These are phyloP conservation scores for Whalleya microplaca DNA, from an alignment of 2,329 filamentous ascomycete genomes.

Conservation along the genomic window DNA sequence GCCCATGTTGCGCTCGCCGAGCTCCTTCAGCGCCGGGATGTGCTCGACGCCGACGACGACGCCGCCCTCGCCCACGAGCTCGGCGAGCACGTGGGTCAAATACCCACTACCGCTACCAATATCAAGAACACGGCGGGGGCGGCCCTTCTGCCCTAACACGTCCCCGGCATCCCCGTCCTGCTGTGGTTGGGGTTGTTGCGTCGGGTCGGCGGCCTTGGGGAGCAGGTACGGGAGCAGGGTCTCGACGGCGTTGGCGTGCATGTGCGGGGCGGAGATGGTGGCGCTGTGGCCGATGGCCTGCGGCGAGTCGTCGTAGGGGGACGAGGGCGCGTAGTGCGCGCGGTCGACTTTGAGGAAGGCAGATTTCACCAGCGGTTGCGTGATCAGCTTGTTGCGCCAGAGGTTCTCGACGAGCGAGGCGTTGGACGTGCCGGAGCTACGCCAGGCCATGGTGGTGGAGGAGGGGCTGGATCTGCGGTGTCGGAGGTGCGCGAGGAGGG, in stretches of 20 bases:
- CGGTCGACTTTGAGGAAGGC: conserved; percentile 88
- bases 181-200: background rate
- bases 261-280: conserved; percentile 64
- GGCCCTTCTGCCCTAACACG: conserved; percentile 22
- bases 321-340: conserved; percentile 74
- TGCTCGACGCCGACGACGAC: conserved; percentile 76
- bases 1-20: conserved; percentile 67
- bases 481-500: conserved; percentile 3
- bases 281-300: conserved; percentile 59
- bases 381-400: conserved; percentile 71
- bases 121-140: conserved; percentile 64
- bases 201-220: conserved; percentile 29
- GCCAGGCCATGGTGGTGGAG: conserved; percentile 78
- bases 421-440: conserved; percentile 77
- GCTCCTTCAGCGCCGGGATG: conserved; percentile 64
- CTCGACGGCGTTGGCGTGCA: conserved; percentile 61
- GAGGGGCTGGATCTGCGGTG: background rate
- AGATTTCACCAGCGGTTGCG: conserved; percentile 69
- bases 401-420: conserved; percentile 78
- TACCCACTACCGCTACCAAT: conserved; percentile 81
- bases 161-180: background rate
- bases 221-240: conserved; percentile 50
- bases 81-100: conserved; percentile 84
- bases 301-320: conserved; percentile 68
- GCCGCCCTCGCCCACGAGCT: conserved; percentile 62